These are phyloP conservation scores for Verticillium tricorpus DNA, from an alignment of 2,329 filamentous ascomycete species.

Conservation along the genomic window DNA sequence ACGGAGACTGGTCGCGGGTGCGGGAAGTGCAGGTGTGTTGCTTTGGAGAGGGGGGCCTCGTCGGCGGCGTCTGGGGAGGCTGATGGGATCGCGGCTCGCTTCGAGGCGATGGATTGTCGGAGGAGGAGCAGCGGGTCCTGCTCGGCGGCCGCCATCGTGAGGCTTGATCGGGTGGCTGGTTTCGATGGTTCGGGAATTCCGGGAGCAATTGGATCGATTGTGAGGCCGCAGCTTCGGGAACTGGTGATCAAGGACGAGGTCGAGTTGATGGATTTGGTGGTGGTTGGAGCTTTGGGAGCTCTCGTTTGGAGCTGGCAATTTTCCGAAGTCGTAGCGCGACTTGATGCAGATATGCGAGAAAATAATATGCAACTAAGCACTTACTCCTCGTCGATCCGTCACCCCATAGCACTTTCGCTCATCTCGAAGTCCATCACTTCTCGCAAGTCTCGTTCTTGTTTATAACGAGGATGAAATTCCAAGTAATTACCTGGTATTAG, in stretches of 20 bases:
- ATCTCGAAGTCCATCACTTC: too few relatives aligned
- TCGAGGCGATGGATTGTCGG: conserved; percentile 73
- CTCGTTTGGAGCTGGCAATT: not conserved
- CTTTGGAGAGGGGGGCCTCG: conserved; percentile 64
- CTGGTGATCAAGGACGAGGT: not conserved
- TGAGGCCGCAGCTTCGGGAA: not conserved
- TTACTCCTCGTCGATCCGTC: not conserved
- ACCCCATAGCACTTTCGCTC: not conserved
- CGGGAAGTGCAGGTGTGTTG: conserved; percentile 75
- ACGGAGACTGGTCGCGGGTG: conserved; percentile 57
- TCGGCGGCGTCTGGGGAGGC: conserved; percentile 62
- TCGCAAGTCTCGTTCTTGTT: too few relatives aligned
- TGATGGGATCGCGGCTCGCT: conserved; percentile 67
- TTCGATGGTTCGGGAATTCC: not conserved
- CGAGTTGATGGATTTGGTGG: not conserved
- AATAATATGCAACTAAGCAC: not conserved
- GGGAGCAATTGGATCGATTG: not conserved
- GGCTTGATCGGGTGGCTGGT: not conserved
- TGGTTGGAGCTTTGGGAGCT: not conserved
- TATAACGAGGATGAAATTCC: too few relatives aligned
- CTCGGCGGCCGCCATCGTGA: conserved; percentile 53
- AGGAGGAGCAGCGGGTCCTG: conserved; percentile 79
- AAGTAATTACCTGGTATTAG: too few relatives aligned
- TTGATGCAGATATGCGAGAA: not conserved
- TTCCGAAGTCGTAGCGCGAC: not conserved